Evolutionary conservation across 1,139 yeast genomes (phyloP), one percentile per base, ranked within the genome.

Genomic region (Blastobotrys illinoisensis): DNA sequence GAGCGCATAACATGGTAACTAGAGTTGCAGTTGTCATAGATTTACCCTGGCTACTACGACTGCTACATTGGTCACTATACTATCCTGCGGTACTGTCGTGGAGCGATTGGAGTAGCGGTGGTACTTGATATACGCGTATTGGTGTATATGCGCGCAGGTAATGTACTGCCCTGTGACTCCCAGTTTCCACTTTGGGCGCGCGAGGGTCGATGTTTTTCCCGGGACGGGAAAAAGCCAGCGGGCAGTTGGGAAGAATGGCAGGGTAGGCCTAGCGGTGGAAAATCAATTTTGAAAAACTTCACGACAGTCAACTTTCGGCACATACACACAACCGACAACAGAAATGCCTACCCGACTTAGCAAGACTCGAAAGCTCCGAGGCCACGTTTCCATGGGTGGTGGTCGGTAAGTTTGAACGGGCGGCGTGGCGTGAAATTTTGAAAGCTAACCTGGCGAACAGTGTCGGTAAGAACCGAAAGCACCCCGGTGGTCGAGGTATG

Each of bases 401-500:
- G 99, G 99, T 88, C 95, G 99, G 85, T 32, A 32, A 32, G 40
- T 32, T 4, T 21, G 23, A 21, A 6, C 23, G 23, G 23, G 23
- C n/a, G n/a, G n/a, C n/a, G n/a, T n/a, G n/a, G n/a, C n/a, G n/a
- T n/a, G n/a, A n/a, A n/a, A n/a, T 21, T 21, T 21, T 21, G 4
- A 6, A 21, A 21, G 23, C 23, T 4, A 6, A 21, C 4, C 23
- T 32, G 13, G 13, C 40, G 7, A n/a, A 21, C 11, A 32, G 40
- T 3, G 40, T 32, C 40, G 40, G 40, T 32, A 93, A 95, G 88
- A 99, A 95, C 96, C 90, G 99, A 90, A 95, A 95, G 96, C 93
- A 87, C 75, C 98, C 99, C 72, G 99, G 99, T 93, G 99, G 99
- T 84, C 93, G 99, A 83, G 99, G 99, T 93, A 93, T 83, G 95